Percentiles rank a stretch among this genome's conserved stretches.
Evolutionary conservation across 2,329 filamentous ascomycete genomes (phyloP).

Genomic region (Parascedosporium putredinis): DNA sequence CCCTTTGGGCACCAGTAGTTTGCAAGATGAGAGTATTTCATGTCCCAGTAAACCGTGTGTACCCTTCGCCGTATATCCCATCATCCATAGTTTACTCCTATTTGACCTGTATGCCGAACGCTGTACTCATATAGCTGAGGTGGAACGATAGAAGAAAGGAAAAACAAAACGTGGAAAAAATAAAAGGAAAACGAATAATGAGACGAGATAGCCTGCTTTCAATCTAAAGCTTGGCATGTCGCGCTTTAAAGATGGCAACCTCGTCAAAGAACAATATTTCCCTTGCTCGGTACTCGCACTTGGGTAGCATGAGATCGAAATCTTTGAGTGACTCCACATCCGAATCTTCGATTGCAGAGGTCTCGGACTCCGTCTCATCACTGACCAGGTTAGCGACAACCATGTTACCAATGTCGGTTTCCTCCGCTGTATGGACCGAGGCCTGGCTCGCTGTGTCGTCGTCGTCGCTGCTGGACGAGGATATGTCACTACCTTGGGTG

Average conservation of each 20-base stretch:
- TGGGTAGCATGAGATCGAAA: slow-evolving; percentile 26
- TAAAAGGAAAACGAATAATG: background rate
- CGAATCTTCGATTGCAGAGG: slow-evolving; percentile 22
- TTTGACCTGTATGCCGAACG: background rate
- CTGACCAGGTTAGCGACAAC: slow-evolving; percentile 33
- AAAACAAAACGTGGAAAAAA: slow-evolving; percentile 2
- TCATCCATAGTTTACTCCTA: background rate
- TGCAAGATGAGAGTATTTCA: background rate
- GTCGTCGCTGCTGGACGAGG: background rate
- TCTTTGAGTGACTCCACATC: slow-evolving; percentile 40
- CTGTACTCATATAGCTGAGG: background rate
- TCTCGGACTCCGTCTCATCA: slow-evolving; percentile 13
- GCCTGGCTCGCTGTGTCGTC: slow-evolving; percentile 11
- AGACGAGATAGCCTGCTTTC: too few relatives aligned
- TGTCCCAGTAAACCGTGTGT: background rate
- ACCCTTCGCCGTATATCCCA: background rate
- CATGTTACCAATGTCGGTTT: slow-evolving; percentile 27
- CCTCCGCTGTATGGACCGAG: slow-evolving; percentile 24
- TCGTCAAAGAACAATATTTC: slow-evolving; percentile 82
- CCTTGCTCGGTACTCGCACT: slow-evolving; percentile 48
- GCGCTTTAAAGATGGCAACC: slow-evolving; percentile 67
- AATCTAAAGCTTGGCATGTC: slow-evolving; percentile 43
- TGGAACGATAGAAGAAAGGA: background rate
- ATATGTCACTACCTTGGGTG: slow-evolving; percentile 8
- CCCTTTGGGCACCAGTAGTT: too few relatives aligned